phyloP scores from a whole-genome alignment of 805 yeast species.

The Saccharomyces eubayanus region DNA sequence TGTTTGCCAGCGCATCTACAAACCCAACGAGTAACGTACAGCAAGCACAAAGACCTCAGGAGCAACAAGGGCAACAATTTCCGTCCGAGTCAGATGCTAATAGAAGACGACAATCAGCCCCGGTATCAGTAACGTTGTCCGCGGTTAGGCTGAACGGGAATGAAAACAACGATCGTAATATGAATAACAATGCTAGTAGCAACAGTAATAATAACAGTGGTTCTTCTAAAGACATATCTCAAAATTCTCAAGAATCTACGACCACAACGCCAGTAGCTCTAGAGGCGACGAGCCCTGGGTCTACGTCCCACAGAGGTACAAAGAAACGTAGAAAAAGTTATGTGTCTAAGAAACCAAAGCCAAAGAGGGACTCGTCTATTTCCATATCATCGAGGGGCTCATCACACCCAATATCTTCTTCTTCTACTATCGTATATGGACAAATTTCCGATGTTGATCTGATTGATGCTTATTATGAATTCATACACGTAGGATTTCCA shows the following conservation, averaged over 20 bases:
- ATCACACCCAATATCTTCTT: not conserved
- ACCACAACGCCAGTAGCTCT: not conserved
- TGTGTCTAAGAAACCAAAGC: not conserved
- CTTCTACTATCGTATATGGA: slow-evolving; percentile 15
- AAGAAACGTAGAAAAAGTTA: slow-evolving; percentile 4
- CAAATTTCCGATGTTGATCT: slow-evolving; percentile 31
- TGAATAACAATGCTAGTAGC: not conserved
- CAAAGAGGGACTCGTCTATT: not conserved
- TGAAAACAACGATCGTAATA: not conserved
- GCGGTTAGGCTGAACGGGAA: not conserved
- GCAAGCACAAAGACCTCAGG: not conserved
- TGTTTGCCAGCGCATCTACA: slow-evolving; percentile 6
- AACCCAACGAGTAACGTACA: not conserved
- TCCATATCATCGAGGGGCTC: slow-evolving; percentile 1
- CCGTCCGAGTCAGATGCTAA: not conserved
- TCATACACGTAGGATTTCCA: slow-evolving; percentile 35
- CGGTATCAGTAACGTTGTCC: not conserved
- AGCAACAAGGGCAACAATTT: not conserved
- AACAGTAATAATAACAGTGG: not conserved
- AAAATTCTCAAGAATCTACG: not conserved
- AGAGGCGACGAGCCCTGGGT: not conserved
- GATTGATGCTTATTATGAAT: slow-evolving; percentile 41
- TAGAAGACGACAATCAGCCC: not conserved
- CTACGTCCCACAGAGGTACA: not conserved
- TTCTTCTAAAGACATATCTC: not conserved